These are phyloP conservation scores for Stipa capillata DNA, from an alignment of 176 grass and related monocot genomes.

Conservation along the genomic window DNA sequence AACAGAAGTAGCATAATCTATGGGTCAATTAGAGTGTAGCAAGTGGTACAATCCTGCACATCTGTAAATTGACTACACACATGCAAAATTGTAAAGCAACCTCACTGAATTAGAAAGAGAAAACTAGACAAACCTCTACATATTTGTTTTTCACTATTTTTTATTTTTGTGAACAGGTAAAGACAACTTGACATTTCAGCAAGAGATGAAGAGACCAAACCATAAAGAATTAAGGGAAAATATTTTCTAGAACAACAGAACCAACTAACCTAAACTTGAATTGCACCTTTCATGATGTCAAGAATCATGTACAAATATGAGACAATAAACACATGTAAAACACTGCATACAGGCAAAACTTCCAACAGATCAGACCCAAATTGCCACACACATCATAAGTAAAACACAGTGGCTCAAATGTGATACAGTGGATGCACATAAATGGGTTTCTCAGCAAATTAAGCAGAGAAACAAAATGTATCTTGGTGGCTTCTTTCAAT, in stretches of 20 bases:
- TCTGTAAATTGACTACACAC: neutral
- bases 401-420: neutral
- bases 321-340: neutral
- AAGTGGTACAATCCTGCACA: neutral
- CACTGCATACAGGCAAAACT: constrained; percentile 1
- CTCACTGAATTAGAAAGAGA: neutral
- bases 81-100: neutral
- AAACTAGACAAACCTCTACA: neutral
- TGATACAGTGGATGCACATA: neutral
- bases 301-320: neutral
- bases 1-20: neutral
- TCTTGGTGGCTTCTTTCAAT: neutral
- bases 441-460: neutral
- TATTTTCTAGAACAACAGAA: neutral
- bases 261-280: neutral
- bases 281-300: neutral
- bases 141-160: neutral
- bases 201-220: neutral
- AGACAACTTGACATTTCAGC: neutral
- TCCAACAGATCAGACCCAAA: neutral
- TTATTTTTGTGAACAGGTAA: neutral
- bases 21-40: neutral
- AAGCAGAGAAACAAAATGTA: neutral
- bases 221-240: neutral
- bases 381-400: neutral